These are phyloP conservation scores for Rhizoclosmatium globosum DNA, from an alignment of 192 early-diverging fungal species.

Conservation along the genomic window DNA sequence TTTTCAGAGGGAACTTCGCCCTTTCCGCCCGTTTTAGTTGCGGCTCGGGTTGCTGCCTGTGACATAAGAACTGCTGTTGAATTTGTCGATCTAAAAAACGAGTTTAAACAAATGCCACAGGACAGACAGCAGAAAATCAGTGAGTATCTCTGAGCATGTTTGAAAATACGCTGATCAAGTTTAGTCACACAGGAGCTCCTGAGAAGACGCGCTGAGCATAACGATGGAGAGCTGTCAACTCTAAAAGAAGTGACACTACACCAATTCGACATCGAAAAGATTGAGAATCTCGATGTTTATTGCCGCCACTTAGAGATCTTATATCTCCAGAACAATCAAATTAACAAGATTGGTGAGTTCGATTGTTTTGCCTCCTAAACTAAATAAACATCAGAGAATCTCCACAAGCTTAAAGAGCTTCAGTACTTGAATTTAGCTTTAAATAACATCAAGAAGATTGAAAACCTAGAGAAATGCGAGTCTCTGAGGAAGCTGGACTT, in stretches of 20 bases:
- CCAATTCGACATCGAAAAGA: constrained; percentile 71
- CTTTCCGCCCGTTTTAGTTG: background rate
- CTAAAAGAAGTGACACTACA: constrained; percentile 66
- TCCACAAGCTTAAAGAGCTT: constrained; percentile 64
- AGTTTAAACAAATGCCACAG: background rate
- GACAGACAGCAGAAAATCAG: constrained; percentile 32
- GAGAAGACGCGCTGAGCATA: constrained; percentile 63
- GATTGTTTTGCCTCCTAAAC: background rate
- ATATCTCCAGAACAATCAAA: constrained; percentile 67
- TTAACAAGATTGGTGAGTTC: constrained; percentile 61
- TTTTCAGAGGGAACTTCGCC: constrained; percentile 1
- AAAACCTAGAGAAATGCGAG: constrained; percentile 68
- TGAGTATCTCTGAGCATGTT: background rate
- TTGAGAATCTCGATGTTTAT: constrained; percentile 67
- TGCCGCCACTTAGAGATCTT: constrained; percentile 66
- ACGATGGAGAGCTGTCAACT: constrained; percentile 66
- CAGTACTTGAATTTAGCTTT: constrained; percentile 66
- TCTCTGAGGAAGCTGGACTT: constrained; percentile 63
- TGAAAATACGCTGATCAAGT: background rate
- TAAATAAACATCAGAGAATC: constrained; percentile 49
- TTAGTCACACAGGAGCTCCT: constrained; percentile 51
- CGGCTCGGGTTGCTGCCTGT: background rate
- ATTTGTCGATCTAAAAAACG: background rate
- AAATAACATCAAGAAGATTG: constrained; percentile 64
- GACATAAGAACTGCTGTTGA: background rate